Percentiles rank a stretch among this genome's conserved stretches.
Evolutionary conservation across 257 asterid species (phyloP).

Genomic region (Nicotiana paniculata): DNA sequence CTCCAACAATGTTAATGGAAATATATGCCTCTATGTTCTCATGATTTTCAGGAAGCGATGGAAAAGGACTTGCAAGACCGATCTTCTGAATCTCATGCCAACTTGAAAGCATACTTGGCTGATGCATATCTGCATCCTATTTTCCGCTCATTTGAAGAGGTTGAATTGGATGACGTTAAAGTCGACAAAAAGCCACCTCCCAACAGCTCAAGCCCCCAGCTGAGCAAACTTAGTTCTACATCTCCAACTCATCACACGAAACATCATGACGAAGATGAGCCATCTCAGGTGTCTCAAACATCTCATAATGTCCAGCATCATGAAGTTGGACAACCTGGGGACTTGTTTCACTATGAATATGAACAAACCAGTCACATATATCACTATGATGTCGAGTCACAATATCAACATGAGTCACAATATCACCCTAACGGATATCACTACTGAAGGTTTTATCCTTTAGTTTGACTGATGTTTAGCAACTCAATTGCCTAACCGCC

Average conservation of each 20-base stretch:
- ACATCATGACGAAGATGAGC: constrained; percentile 29
- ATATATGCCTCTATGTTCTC: neutral
- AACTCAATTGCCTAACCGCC: neutral
- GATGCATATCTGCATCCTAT: constrained; percentile 96
- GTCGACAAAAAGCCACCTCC: constrained; percentile 31
- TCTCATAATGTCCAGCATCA: constrained; percentile 33
- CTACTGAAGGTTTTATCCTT: constrained; percentile 19
- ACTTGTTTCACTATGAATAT: constrained; percentile 23
- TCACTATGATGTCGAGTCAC: constrained; percentile 28
- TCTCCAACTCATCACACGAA: constrained; percentile 33
- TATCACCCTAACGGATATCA: constrained; percentile 38
- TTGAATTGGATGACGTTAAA: constrained; percentile 54
- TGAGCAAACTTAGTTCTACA: constrained; percentile 47
- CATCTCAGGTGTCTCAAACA: constrained; percentile 16
- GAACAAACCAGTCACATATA: constrained; percentile 21
- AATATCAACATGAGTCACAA: constrained; percentile 31
- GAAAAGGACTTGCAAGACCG: constrained; percentile 62
- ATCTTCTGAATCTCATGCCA: constrained; percentile 42
- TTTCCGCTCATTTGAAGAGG: constrained; percentile 79
- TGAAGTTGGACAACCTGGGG: constrained; percentile 37
- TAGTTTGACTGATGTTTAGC: neutral
- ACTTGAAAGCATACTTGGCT: constrained; percentile 58
- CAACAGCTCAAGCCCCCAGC: constrained; percentile 27
- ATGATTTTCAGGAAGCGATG: constrained; percentile 72
- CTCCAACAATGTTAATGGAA: neutral